These are phyloP conservation scores for Aspergillus pseudoterreus DNA, from an alignment of 2,329 filamentous ascomycete genomes.

Conservation along the genomic window DNA sequence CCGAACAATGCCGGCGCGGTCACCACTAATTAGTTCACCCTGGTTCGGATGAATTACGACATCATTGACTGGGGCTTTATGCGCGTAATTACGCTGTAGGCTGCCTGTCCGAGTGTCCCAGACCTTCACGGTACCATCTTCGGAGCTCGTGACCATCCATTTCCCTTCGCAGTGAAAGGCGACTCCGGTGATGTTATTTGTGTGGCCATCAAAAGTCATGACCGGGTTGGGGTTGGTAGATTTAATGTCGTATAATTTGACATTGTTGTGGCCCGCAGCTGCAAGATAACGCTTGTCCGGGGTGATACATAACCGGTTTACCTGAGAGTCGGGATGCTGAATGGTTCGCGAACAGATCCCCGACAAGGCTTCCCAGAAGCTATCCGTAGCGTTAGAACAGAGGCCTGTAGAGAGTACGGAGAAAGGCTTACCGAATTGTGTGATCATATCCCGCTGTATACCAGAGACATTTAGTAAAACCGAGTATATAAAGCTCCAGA, in stretches of 20 bases:
- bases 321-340: slow-evolving; percentile 95
- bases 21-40: slow-evolving; percentile 95
- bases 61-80: slow-evolving; percentile 87
- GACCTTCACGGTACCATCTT: slow-evolving; percentile 95
- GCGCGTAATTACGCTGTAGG: slow-evolving; percentile 89
- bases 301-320: slow-evolving; percentile 96
- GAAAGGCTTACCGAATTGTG: slow-evolving; percentile 61
- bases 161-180: slow-evolving; percentile 98
- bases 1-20: slow-evolving; percentile 84
- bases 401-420: neutral
- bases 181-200: slow-evolving; percentile 91
- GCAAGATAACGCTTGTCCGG: slow-evolving; percentile 96
- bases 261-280: slow-evolving; percentile 73
- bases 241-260: slow-evolving; percentile 98
- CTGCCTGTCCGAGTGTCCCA: slow-evolving; percentile 87
- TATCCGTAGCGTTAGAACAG: slow-evolving; percentile 33
- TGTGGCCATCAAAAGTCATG: slow-evolving; percentile 92
- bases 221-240: slow-evolving; percentile 94
- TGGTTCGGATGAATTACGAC: slow-evolving; percentile 99
- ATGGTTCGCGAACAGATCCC: slow-evolving; percentile 98
- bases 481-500: neutral
- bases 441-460: slow-evolving; percentile 67
- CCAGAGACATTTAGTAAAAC: slow-evolving; percentile 5
- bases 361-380: slow-evolving; percentile 97
- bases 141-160: slow-evolving; percentile 98